Evolutionary conservation across 495 filamentous ascomycete genomes (phyloP).

Genomic region (Chaetomium fimeti): DNA sequence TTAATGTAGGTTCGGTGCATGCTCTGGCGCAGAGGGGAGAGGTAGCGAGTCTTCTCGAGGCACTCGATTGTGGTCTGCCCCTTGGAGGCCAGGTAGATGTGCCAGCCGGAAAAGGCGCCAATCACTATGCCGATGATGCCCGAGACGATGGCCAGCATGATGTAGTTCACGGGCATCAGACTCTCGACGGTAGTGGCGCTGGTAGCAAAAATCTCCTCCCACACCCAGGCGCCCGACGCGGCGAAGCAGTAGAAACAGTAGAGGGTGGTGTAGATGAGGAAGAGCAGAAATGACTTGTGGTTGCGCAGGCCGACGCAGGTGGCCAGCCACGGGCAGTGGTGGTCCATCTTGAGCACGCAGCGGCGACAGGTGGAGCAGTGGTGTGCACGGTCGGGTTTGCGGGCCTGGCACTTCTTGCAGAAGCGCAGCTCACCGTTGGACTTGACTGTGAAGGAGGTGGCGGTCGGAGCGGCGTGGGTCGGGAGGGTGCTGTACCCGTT

Average conservation of each 20-base stretch:
- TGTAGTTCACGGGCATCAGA: conserved; percentile 84
- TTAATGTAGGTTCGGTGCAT: conserved; percentile 62
- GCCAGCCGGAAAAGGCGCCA: conserved; percentile 88
- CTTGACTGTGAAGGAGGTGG: conserved; percentile 84
- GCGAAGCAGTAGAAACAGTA: conserved; percentile 82
- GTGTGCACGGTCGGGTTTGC: conserved; percentile 93
- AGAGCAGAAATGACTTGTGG: conserved; percentile 93
- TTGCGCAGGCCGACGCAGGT: conserved; percentile 92
- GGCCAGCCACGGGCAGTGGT: conserved; percentile 97
- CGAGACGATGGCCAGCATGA: conserved; percentile 77
- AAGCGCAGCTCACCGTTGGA: conserved; percentile 79
- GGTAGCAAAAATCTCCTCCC: conserved; percentile 70
- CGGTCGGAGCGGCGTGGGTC: conserved; percentile 46
- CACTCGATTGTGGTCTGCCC: conserved; percentile 93
- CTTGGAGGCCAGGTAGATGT: conserved; percentile 73
- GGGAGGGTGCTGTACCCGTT: conserved; percentile 54
- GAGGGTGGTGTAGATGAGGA: conserved; percentile 84
- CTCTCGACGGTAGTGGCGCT: conserved; percentile 59
- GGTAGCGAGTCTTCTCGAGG: conserved; percentile 89
- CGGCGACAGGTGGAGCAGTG: conserved; percentile 91
- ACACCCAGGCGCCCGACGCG: conserved; percentile 73
- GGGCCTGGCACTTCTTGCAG: conserved; percentile 94
- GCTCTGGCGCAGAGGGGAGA: conserved; percentile 69
- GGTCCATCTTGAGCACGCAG: conserved; percentile 98
- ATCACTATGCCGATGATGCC: conserved; percentile 91